phyloP scores from a whole-genome alignment of 306 rosid species.

The Dalbergia cochinchinensis region DNA sequence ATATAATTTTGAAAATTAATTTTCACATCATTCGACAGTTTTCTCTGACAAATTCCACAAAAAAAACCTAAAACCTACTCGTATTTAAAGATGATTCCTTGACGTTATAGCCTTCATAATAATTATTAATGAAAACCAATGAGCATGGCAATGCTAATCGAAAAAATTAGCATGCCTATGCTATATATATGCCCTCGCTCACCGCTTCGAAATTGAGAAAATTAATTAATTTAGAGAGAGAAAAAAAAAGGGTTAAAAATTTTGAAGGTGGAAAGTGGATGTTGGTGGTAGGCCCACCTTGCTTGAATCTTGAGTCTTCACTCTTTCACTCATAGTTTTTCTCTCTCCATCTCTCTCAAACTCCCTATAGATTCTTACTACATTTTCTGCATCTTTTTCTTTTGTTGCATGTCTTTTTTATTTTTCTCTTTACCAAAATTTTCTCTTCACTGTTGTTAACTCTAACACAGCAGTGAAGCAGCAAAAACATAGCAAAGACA shows the following conservation, averaged over 20 bases:
- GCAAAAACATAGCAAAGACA: not conserved
- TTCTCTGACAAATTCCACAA: no score
- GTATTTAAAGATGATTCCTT: no score
- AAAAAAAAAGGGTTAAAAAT: not conserved
- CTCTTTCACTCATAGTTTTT: not conserved
- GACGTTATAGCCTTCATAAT: no score
- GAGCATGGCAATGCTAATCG: not conserved
- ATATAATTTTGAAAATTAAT: no score
- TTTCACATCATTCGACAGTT: no score
- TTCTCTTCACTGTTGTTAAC: slow-evolving; percentile 7
- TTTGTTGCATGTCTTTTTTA: not conserved
- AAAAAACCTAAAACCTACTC: no score
- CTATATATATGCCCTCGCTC: not conserved
- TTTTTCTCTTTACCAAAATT: not conserved
- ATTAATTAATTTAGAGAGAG: not conserved
- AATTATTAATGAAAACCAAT: no score
- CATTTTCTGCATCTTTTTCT: not conserved
- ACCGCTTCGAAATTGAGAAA: not conserved
- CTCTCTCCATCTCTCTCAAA: not conserved
- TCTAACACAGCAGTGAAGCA: not conserved
- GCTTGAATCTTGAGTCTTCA: slow-evolving; percentile 40
- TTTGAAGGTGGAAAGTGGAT: not conserved
- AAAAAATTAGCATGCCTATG: no score
- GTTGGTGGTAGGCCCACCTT: slow-evolving; percentile 46
- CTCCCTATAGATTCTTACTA: not conserved